phyloP scores from a whole-genome alignment of 805 yeast genomes.

The Lipomyces spencermartinsiae region DNA sequence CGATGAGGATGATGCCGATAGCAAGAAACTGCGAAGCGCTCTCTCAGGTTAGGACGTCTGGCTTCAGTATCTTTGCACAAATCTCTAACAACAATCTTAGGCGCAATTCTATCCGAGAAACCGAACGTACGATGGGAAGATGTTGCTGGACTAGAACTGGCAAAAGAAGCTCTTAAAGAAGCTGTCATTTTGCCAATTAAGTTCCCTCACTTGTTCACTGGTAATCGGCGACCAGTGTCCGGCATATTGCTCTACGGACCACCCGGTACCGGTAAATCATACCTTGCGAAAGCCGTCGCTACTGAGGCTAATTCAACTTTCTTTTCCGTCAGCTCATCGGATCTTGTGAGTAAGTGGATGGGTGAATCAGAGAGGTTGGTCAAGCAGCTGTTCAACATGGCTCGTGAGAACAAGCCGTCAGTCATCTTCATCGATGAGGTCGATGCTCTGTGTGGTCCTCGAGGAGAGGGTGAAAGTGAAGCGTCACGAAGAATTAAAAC shows the following conservation, averaged over 20 bases:
- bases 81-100: slow-evolving; percentile 6
- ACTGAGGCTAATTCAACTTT: slow-evolving; percentile 98
- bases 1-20: slow-evolving; percentile 74
- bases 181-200: slow-evolving; percentile 96
- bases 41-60: slow-evolving; percentile 60
- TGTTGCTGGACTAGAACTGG: slow-evolving; percentile 93
- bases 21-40: slow-evolving; percentile 88
- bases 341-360: slow-evolving; percentile 98
- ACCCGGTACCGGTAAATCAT: slow-evolving; percentile 98
- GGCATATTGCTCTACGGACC: slow-evolving; percentile 91
- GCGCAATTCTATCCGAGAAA: slow-evolving; percentile 83
- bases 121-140: slow-evolving; percentile 96
- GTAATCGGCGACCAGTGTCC: slow-evolving; percentile 89
- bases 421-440: slow-evolving; percentile 98
- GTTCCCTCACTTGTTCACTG: slow-evolving; percentile 93
- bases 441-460: slow-evolving; percentile 95
- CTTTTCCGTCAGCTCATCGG: slow-evolving; percentile 94
- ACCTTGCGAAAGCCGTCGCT: slow-evolving; percentile 96
- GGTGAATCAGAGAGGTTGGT: slow-evolving; percentile 97
- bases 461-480: slow-evolving; percentile 98
- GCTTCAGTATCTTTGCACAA: not conserved
- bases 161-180: slow-evolving; percentile 95
- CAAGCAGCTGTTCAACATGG: slow-evolving; percentile 93
- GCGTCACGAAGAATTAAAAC: slow-evolving; percentile 96
- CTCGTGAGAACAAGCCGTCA: slow-evolving; percentile 93